These are phyloP conservation scores for Metarhizium humberi DNA, from an alignment of 2,329 filamentous ascomycete genomes.

Conservation along the genomic window DNA sequence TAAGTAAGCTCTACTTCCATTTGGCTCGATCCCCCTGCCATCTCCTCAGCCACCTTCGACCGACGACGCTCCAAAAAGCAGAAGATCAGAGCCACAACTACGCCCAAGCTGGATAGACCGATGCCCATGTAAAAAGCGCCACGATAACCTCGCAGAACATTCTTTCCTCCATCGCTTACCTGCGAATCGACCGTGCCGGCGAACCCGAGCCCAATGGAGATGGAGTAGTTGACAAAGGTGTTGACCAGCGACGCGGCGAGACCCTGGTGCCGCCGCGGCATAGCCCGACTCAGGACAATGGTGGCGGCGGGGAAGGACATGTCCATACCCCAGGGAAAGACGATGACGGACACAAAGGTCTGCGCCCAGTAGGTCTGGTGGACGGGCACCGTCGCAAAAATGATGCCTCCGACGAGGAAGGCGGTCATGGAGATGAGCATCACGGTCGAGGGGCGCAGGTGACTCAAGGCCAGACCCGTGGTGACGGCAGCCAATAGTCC, in stretches of 20 bases:
- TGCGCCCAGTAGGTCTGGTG: conserved; percentile 52
- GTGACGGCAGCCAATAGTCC: not conserved
- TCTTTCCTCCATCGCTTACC: conserved; percentile 14
- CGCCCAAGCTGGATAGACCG: conserved; percentile 24
- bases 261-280: conserved; percentile 30
- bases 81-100: conserved; percentile 16
- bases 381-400: conserved; percentile 35
- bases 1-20: too few relatives aligned
- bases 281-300: conserved; percentile 43
- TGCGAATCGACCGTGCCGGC: conserved; percentile 48
- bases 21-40: too few relatives aligned
- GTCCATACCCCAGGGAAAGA: conserved; percentile 49
- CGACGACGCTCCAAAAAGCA: not conserved
- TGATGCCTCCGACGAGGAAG: conserved; percentile 27
- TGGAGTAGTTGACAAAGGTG: conserved; percentile 55
- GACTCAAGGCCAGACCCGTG: not conserved
- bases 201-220: conserved; percentile 52
- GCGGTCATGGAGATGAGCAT: conserved; percentile 30
- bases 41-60: too few relatives aligned
- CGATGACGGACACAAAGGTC: conserved; percentile 37
- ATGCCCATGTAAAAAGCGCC: conserved; percentile 31
- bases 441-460: conserved; percentile 25
- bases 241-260: conserved; percentile 40
- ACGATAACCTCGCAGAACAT: conserved; percentile 24
- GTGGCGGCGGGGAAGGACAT: conserved; percentile 52